These are phyloP conservation scores for Corymbia citriodora DNA, from an alignment of 441 rosid species.

Conservation along the genomic window DNA sequence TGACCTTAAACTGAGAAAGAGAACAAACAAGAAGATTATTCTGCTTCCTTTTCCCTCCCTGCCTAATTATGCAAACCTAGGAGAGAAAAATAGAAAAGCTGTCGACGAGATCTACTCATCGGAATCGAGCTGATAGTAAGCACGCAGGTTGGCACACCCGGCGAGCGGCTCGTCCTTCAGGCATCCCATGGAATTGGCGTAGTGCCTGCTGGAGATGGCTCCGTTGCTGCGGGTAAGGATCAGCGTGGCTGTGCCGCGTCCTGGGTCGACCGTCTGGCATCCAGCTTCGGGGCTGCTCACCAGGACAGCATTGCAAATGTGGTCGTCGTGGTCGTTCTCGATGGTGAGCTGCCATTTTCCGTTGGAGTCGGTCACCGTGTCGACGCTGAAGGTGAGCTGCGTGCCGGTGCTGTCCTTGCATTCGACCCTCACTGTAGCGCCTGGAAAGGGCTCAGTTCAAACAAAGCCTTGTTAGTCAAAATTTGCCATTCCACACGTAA, in stretches of 20 bases:
- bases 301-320: neutral
- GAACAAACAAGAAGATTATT: neutral
- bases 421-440: slow-evolving; percentile 1
- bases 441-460: neutral
- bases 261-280: neutral
- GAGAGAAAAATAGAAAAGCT: neutral
- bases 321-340: slow-evolving; percentile 1
- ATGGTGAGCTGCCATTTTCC: slow-evolving; percentile 4
- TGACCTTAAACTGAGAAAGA: neutral
- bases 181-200: slow-evolving; percentile 65
- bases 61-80: neutral
- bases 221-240: slow-evolving; percentile 69
- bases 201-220: slow-evolving; percentile 36
- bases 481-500: neutral
- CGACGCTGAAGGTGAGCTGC: neutral
- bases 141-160: slow-evolving; percentile 27
- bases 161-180: slow-evolving; percentile 25
- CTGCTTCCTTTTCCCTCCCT: neutral
- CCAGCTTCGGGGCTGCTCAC: neutral
- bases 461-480: neutral
- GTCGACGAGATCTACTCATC: neutral
- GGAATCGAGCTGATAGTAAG: neutral
- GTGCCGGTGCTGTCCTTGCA: neutral
- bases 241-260: slow-evolving; percentile 36
- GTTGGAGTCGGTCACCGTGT: neutral